Evolutionary conservation across 257 asterid species (phyloP).

Genomic region (Plectranthus barbatus): DNA sequence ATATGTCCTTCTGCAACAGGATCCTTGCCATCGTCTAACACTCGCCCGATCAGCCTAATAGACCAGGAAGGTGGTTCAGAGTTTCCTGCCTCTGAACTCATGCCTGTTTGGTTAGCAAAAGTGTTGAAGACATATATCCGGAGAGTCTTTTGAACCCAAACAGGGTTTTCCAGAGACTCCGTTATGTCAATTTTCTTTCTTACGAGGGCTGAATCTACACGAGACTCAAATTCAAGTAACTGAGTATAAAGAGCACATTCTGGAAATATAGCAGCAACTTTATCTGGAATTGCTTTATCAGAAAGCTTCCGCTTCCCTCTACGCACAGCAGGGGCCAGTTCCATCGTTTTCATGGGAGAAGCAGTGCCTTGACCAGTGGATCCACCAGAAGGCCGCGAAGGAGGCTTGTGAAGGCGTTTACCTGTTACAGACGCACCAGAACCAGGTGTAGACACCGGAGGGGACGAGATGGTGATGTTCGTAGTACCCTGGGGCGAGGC

Average conservation of each 20-base stretch:
- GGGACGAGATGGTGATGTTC: conserved; percentile 34
- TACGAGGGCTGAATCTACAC: conserved; percentile 55
- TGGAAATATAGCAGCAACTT: conserved; percentile 57
- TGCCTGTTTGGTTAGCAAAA: conserved; percentile 28
- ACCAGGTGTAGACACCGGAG: conserved; percentile 44
- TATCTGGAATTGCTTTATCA: conserved; percentile 53
- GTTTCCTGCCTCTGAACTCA: conserved; percentile 22
- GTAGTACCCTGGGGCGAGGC: conserved; percentile 28
- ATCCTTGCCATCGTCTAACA: conserved; percentile 56
- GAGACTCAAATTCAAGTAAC: conserved; percentile 67
- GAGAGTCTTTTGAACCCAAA: conserved; percentile 23
- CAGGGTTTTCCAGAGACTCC: conserved; percentile 27
- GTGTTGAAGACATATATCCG: conserved; percentile 35
- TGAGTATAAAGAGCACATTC: conserved; percentile 76
- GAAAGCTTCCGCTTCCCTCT: conserved; percentile 60
- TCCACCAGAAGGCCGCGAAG: conserved; percentile 63
- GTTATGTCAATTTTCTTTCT: conserved; percentile 59
- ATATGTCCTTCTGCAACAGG: conserved; percentile 27
- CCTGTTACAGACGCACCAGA: conserved; percentile 31
- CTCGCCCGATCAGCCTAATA: conserved; percentile 60
- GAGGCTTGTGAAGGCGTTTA: conserved; percentile 57
- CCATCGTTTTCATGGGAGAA: conserved; percentile 90
- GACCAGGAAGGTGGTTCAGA: conserved; percentile 76
- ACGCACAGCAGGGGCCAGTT: conserved; percentile 70
- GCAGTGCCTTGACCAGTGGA: conserved; percentile 56